These are phyloP conservation scores for Cyclotella baltica DNA, from an alignment of 108 stramenopile species.

Conservation along the genomic window DNA sequence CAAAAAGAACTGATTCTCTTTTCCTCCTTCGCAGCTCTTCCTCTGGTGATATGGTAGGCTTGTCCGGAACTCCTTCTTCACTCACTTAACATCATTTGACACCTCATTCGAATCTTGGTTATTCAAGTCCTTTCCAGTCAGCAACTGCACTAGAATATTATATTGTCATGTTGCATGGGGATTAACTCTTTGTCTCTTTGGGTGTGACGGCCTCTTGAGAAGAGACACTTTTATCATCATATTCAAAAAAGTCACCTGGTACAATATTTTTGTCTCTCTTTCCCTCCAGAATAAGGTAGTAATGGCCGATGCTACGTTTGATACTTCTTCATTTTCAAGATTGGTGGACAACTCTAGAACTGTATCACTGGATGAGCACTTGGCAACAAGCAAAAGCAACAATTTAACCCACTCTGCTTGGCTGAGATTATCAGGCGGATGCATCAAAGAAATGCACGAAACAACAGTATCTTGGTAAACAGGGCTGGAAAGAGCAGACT, in stretches of 20 bases:
- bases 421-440: constrained; percentile 68
- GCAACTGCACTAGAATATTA: background rate
- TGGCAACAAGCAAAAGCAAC: constrained; percentile 70
- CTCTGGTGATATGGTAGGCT: constrained; percentile 38
- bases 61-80: constrained; percentile 25
- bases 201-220: constrained; percentile 12
- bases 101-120: background rate
- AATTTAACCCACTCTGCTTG: constrained; percentile 78
- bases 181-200: background rate
- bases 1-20: constrained; percentile 49
- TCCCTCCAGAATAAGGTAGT: constrained; percentile 42
- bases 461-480: constrained; percentile 79
- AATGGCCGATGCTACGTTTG: constrained; percentile 28
- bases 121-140: background rate
- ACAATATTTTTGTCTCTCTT: constrained; percentile 49
- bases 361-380: constrained; percentile 82
- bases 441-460: constrained; percentile 63
- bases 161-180: background rate
- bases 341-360: constrained; percentile 62
- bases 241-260: constrained; percentile 39
- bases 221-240: constrained; percentile 16
- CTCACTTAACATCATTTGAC: constrained; percentile 22
- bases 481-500: constrained; percentile 70
- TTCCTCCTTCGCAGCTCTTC: constrained; percentile 58
- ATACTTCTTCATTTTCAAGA: constrained; percentile 39